phyloP scores from a whole-genome alignment of 176 grass and related monocot genomes.

The Zoysia japonica region DNA sequence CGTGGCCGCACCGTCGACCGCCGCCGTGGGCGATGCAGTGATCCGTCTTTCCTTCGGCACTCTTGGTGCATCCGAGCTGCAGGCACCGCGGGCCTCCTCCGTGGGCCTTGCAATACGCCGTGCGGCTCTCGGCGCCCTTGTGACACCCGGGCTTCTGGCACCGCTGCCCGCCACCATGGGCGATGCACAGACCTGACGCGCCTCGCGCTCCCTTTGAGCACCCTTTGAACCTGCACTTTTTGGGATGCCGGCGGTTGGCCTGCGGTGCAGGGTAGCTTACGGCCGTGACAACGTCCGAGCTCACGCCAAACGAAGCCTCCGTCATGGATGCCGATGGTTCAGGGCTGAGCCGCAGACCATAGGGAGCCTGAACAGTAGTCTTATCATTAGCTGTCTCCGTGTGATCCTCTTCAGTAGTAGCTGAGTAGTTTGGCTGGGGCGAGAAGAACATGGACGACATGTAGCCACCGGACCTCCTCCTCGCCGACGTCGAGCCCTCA shows the following conservation, averaged over 20 bases:
- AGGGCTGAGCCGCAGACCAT: constrained; percentile 41
- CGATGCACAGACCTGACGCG: constrained; percentile 67
- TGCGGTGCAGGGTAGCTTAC: constrained; percentile 17
- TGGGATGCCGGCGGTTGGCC: constrained; percentile 48
- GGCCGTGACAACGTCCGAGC: constrained; percentile 33
- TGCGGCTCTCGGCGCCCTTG: constrained; percentile 69
- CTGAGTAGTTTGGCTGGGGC: constrained; percentile 4
- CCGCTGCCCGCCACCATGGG: constrained; percentile 72
- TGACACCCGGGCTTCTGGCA: constrained; percentile 77
- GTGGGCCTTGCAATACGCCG: constrained; percentile 77
- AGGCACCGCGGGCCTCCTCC: constrained; percentile 68
- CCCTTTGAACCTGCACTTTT: constrained; percentile 78
- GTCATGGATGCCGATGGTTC: constrained; percentile 51
- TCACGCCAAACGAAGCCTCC: constrained; percentile 47
- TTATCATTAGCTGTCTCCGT: neutral
- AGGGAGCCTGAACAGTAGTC: constrained; percentile 3
- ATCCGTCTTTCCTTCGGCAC: constrained; percentile 77
- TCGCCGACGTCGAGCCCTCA: constrained; percentile 66
- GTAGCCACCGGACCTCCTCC: constrained; percentile 61
- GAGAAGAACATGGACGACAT: constrained; percentile 52
- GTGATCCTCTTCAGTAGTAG: neutral
- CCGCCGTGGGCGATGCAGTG: constrained; percentile 82
- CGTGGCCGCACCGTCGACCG: constrained; percentile 59
- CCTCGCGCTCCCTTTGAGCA: constrained; percentile 75
- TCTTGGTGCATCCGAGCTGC: constrained; percentile 77